These are phyloP conservation scores for Cytidiella melzeri DNA, from an alignment of 768 basidiomycete genomes.

Conservation along the genomic window DNA sequence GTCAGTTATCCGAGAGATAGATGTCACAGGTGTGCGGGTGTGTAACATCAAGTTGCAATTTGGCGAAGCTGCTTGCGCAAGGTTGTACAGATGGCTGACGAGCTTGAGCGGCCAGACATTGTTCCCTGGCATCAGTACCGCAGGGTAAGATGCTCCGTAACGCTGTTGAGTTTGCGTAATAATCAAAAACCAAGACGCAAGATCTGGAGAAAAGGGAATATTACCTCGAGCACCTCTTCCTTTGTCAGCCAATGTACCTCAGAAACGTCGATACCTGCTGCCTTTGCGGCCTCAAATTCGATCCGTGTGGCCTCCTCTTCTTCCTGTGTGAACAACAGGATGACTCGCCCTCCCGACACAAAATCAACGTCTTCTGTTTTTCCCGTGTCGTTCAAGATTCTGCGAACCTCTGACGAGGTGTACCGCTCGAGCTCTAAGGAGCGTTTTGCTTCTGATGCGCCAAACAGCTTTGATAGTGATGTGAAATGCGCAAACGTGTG, in stretches of 20 bases:
- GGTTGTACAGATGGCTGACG: constrained; percentile 55
- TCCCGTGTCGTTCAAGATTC: constrained; percentile 39
- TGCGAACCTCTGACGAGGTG: constrained; percentile 41
- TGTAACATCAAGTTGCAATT: constrained; percentile 48
- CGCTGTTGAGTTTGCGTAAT: constrained; percentile 17
- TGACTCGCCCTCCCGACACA: constrained; percentile 49
- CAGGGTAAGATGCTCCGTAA: constrained; percentile 47
- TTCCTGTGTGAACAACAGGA: constrained; percentile 40
- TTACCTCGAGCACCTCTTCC: constrained; percentile 44
- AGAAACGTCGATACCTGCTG: constrained; percentile 44
- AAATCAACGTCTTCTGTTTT: constrained; percentile 54
- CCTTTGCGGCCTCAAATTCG: constrained; percentile 49
- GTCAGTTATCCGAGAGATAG: constrained; percentile 28
- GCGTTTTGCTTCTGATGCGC: constrained; percentile 47
- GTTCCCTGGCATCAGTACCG: constrained; percentile 42
- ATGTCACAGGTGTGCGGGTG: constrained; percentile 66
- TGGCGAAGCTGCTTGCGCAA: constrained; percentile 28
- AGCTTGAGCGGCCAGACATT: constrained; percentile 82
- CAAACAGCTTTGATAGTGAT: constrained; percentile 32
- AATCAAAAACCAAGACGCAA: too few relatives aligned
- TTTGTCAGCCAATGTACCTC: constrained; percentile 40
- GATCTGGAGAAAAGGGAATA: too few relatives aligned
- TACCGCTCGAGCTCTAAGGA: constrained; percentile 52
- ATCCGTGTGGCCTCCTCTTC: constrained; percentile 32
- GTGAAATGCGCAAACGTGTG: constrained; percentile 41